Base-by-base conservation (phyloP, 2,329 filamentous ascomycete species). In the Tricladium varicosporioides region DNA sequence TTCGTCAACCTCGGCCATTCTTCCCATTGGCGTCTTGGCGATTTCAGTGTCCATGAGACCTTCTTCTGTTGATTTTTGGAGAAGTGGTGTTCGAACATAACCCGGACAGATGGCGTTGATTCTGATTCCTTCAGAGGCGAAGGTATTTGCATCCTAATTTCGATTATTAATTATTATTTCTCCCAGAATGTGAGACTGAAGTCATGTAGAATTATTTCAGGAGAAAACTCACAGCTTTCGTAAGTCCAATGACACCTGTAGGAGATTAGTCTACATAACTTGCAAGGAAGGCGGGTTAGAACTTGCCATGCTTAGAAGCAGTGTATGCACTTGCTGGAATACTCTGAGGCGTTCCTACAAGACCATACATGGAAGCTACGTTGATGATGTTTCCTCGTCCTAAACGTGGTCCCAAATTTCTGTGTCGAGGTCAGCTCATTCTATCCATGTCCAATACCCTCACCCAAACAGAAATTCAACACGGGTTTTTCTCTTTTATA, bases 101-200 rank as follows among this genome's bases (percentile, higher is more conserved):
- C 77, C 80, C 0, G 82, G 82, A 54, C 82, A 84, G n/a, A 85
- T 78, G 2, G 80, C 81, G 63, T 86, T 86, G 67, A 86, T 80
- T 49, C 81, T 77, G 56, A 85, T 82, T 2, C 76, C 76, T 49
- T 73, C 65, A 3, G 72, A 64, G 0, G 77, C 78, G 69, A 84
- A 85, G 1, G 74, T 73, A 49, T 77, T 75, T 1, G 78, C 82
- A 60, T 85, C 81, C 51, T 57, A 49, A 16, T 16, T 16, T 51
- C n/a, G 32, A 15, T 16, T 33, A 27, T 2, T 18, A 32, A 16
- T 33, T 11, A n/a, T 4, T n/a, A 2, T 27, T 27, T 7, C 22
- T 27, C 22, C 7, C 4, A 27, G 31, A 50, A 32, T 50, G 7
- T 5, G 31, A 50, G 15, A n/a, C n/a, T 40, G 36, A 40, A 40